Evolutionary conservation across 441 rosid genomes (phyloP).

Genomic region (Daphne laureola): DNA sequence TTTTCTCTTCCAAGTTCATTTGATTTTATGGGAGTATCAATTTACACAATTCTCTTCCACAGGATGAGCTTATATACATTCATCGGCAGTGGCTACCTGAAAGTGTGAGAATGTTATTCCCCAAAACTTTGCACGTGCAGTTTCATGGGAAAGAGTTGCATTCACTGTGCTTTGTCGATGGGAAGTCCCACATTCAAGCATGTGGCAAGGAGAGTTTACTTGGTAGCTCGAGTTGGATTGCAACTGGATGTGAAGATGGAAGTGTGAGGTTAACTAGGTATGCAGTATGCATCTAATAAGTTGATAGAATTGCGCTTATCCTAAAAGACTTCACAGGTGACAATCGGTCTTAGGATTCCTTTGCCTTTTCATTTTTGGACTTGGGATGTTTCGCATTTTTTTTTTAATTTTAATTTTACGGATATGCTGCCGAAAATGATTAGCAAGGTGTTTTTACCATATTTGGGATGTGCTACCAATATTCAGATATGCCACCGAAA

Average conservation of each 20-base stretch:
- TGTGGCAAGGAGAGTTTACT: conserved; percentile 23
- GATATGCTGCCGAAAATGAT: too few relatives aligned
- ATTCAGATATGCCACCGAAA: too few relatives aligned
- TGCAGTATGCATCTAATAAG: background rate
- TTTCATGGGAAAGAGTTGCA: conserved; percentile 98
- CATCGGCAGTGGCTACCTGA: conserved; percentile 50
- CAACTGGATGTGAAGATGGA: conserved; percentile 98
- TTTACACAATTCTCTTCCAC: conserved; percentile 10
- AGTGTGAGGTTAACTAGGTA: conserved; percentile 93
- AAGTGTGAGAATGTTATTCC: conserved; percentile 47
- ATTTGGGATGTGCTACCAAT: too few relatives aligned
- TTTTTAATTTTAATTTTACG: too few relatives aligned
- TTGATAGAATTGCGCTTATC: too few relatives aligned
- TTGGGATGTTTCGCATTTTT: too few relatives aligned
- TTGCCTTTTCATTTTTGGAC: too few relatives aligned
- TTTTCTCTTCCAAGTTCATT: background rate
- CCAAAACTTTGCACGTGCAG: conserved; percentile 66
- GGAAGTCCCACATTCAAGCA: conserved; percentile 24
- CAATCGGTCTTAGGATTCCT: too few relatives aligned
- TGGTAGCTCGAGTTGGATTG: conserved; percentile 65
- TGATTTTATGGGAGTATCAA: conserved; percentile 4
- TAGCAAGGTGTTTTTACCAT: too few relatives aligned
- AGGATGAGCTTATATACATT: conserved; percentile 86
- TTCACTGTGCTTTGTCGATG: conserved; percentile 69
- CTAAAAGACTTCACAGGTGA: too few relatives aligned